Percentiles rank a stretch among this genome's conserved stretches.
Evolutionary conservation across 1,139 yeast genomes (phyloP).

Genomic region (Suhomyces choctaworum): DNA sequence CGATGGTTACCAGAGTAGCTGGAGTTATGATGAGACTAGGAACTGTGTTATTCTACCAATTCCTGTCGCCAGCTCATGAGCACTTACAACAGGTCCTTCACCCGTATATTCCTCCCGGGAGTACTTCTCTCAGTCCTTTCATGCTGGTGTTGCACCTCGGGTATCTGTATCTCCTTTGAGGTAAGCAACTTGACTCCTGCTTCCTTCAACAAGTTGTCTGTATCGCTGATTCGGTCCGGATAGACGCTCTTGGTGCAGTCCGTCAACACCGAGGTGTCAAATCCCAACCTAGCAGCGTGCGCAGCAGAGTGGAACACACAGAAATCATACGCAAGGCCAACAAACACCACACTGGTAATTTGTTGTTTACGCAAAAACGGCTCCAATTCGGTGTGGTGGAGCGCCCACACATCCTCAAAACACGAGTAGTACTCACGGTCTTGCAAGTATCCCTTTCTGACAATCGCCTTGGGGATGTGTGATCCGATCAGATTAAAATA

Average conservation of each 20-base stretch:
- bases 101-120: too few species aligned
- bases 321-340: slow-evolving; percentile 83
- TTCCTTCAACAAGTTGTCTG: slow-evolving; percentile 29
- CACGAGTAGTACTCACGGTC: slow-evolving; percentile 92
- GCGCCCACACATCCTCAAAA: slow-evolving; percentile 75
- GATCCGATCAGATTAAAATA: slow-evolving; percentile 25
- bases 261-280: slow-evolving; percentile 58
- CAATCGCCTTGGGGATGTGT: slow-evolving; percentile 36
- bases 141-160: too few species aligned
- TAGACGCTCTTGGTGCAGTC: slow-evolving; percentile 46
- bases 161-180: too few species aligned
- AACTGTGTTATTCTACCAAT: too few species aligned
- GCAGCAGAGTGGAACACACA: slow-evolving; percentile 79
- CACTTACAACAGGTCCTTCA: too few species aligned
- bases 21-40: too few species aligned
- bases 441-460: slow-evolving; percentile 67
- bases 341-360: slow-evolving; percentile 65
- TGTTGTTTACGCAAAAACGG: slow-evolving; percentile 41
- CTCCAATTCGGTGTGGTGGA: slow-evolving; percentile 67
- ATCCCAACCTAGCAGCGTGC: slow-evolving; percentile 65
- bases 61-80: too few species aligned
- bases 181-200: slow-evolving; percentile 29
- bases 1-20: too few species aligned
- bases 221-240: slow-evolving; percentile 30
- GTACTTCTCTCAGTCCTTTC: too few species aligned